Evolutionary conservation across 148 eudicot genomes (phyloP).

Genomic region (Fagopyrum homotropicum): DNA sequence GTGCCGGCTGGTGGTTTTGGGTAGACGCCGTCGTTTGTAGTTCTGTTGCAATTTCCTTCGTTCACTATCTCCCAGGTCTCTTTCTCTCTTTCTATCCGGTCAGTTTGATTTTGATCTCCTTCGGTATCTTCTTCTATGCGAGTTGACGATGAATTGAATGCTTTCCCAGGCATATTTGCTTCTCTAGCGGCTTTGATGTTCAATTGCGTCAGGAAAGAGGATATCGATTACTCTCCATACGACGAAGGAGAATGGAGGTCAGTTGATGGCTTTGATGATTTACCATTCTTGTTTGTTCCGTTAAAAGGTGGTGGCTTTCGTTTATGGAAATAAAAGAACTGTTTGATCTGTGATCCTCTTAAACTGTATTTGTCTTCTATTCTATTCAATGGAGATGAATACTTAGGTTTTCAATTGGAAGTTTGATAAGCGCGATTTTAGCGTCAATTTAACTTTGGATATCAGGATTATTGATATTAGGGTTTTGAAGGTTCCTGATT

Average conservation of each 20-base stretch:
- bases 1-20: slow-evolving; percentile 99
- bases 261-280: slow-evolving; percentile 8
- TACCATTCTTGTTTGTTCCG: not conserved
- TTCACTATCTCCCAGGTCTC: slow-evolving; percentile 84
- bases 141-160: not conserved
- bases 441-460: not conserved
- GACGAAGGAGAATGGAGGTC: slow-evolving; percentile 99
- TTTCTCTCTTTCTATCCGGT: slow-evolving; percentile 8
- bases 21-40: slow-evolving; percentile 97
- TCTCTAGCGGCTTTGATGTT: slow-evolving; percentile 95
- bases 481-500: not conserved
- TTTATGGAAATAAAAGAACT: not conserved
- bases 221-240: slow-evolving; percentile 89
- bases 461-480: not conserved
- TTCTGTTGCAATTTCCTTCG: slow-evolving; percentile 63
- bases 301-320: not conserved
- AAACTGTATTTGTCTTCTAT: not conserved
- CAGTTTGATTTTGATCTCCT: not conserved
- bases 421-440: not conserved
- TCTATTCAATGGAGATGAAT: not conserved
- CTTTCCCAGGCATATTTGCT: slow-evolving; percentile 66
- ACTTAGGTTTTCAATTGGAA: not conserved
- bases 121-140: not conserved
- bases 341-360: slow-evolving; percentile 3
- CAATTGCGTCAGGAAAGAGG: slow-evolving; percentile 89